Conservation (phyloP, 2,329 filamentous ascomycete genomes). For the Metarhizium humberi region DNA sequence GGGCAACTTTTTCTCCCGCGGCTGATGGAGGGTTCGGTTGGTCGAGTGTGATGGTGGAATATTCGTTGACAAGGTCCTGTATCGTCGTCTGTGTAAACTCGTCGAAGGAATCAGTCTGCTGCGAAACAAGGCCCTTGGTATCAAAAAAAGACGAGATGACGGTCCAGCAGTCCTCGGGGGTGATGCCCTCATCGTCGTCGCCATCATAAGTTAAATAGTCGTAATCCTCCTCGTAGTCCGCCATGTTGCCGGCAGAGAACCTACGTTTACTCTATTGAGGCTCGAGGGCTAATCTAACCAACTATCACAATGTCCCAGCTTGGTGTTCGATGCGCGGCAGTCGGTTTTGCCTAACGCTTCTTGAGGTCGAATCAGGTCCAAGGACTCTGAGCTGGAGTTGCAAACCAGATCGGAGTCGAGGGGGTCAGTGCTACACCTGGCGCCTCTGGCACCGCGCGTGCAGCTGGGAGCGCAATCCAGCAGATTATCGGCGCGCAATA, state of each 20-base stretch:
- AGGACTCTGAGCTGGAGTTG: conserved; percentile 1
- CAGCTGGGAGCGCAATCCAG: conserved; percentile 19
- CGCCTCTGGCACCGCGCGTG: conserved; percentile 23
- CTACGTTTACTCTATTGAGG: background rate
- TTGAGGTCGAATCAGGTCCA: conserved; percentile 2
- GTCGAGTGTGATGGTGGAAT: conserved; percentile 84
- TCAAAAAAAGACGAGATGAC: conserved; percentile 98
- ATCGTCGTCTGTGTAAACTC: conserved; percentile 93
- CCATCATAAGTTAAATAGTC: conserved; percentile 64
- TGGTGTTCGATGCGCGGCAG: background rate
- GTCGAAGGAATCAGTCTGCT: conserved; percentile 97
- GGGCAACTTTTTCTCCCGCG: conserved; percentile 70
- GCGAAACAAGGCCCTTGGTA: conserved; percentile 87
- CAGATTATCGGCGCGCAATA: conserved; percentile 9
- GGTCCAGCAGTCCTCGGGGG: conserved; percentile 95
- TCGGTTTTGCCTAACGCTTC: background rate
- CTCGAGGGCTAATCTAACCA: background rate
- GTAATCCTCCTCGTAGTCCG: conserved; percentile 46
- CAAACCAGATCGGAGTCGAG: conserved; percentile 9
- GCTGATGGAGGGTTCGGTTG: conserved; percentile 73
- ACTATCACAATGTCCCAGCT: background rate
- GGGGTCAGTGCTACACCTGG: conserved; percentile 21
- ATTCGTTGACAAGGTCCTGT: conserved; percentile 88
- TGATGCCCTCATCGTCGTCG: conserved; percentile 64
- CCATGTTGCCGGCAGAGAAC: conserved; percentile 29